Conservation (phyloP, 768 basidiomycete genomes). For the Gymnopilus dilepis region DNA sequence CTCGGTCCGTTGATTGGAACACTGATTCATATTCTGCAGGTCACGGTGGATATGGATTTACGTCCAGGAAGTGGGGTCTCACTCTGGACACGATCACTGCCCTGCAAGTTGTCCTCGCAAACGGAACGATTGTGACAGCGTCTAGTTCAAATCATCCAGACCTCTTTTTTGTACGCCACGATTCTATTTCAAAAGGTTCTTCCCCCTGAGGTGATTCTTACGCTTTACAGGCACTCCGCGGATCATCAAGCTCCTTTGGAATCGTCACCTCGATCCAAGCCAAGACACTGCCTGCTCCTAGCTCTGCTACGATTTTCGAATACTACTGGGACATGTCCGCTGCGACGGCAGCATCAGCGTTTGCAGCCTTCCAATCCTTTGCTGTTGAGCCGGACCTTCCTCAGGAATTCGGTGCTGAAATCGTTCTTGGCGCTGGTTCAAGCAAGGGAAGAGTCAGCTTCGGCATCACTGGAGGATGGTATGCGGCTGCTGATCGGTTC, state of each 20-base stretch:
- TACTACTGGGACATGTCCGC: constrained; percentile 44
- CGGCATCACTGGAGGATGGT: constrained; percentile 38
- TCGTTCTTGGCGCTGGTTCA: constrained; percentile 35
- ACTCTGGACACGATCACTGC: constrained; percentile 31
- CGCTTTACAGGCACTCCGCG: constrained; percentile 41
- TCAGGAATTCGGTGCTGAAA: constrained; percentile 39
- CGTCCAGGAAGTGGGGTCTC: constrained; percentile 35
- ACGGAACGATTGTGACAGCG: constrained; percentile 30
- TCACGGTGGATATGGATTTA: constrained; percentile 33
- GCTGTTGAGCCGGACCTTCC: constrained; percentile 36
- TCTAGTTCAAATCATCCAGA: constrained; percentile 28
- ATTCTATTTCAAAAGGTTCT: neutral
- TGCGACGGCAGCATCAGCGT: constrained; percentile 34
- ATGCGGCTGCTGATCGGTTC: constrained; percentile 31
- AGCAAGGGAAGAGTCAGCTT: constrained; percentile 36
- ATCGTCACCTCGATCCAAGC: constrained; percentile 42
- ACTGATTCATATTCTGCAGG: constrained; percentile 9
- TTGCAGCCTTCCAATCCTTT: constrained; percentile 43
- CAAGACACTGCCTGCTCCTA: constrained; percentile 41
- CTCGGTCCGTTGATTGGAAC: neutral
- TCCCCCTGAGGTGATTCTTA: neutral
- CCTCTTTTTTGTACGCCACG: constrained; percentile 32
- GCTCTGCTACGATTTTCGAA: constrained; percentile 39
- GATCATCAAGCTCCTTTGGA: constrained; percentile 45
- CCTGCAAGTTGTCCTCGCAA: constrained; percentile 32